Percentiles rank a stretch among this genome's conserved stretches.
These are phyloP conservation scores for Daedaleopsis sinensis DNA, from an alignment of 768 basidiomycete genomes.

Conservation along the genomic window DNA sequence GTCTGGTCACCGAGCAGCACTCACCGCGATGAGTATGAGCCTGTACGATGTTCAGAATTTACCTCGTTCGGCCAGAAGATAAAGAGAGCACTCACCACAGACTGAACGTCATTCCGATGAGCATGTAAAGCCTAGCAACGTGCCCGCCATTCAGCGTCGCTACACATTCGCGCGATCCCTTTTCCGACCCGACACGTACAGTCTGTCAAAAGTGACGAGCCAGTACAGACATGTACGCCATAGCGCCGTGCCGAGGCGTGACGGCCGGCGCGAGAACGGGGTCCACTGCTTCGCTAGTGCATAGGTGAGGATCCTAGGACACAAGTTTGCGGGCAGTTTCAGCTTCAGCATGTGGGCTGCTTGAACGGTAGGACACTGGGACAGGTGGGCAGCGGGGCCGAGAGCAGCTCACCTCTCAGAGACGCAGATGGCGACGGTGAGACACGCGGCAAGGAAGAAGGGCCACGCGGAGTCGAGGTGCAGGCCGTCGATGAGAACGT, in stretches of 20 bases:
- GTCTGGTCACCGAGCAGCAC: slow-evolving; percentile 15
- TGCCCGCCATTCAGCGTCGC: background rate
- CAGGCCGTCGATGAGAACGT: slow-evolving; percentile 44
- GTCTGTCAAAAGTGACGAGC: slow-evolving; percentile 56
- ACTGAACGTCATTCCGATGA: slow-evolving; percentile 72
- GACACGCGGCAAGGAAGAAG: slow-evolving; percentile 48
- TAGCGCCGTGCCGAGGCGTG: slow-evolving; percentile 47
- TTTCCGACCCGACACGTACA: slow-evolving; percentile 48
- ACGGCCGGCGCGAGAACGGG: slow-evolving; percentile 43
- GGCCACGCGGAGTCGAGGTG: slow-evolving; percentile 50
- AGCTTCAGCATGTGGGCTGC: too few species aligned
- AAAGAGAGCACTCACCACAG: slow-evolving; percentile 51
- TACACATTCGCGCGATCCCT: background rate
- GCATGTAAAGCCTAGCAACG: slow-evolving; percentile 63
- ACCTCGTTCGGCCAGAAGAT: background rate
- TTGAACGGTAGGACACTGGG: too few species aligned
- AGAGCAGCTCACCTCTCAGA: slow-evolving; percentile 51
- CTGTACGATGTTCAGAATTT: slow-evolving; percentile 30
- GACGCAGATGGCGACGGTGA: slow-evolving; percentile 53
- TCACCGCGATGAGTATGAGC: slow-evolving; percentile 53
- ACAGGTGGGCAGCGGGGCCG: background rate
- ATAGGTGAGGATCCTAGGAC: slow-evolving; percentile 51
- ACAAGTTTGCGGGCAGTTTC: too few species aligned
- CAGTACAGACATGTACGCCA: slow-evolving; percentile 63
- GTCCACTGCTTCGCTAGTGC: slow-evolving; percentile 50